Base-by-base conservation (phyloP, 164 flowering plant genomes). In the Kingdonia uniflora region DNA sequence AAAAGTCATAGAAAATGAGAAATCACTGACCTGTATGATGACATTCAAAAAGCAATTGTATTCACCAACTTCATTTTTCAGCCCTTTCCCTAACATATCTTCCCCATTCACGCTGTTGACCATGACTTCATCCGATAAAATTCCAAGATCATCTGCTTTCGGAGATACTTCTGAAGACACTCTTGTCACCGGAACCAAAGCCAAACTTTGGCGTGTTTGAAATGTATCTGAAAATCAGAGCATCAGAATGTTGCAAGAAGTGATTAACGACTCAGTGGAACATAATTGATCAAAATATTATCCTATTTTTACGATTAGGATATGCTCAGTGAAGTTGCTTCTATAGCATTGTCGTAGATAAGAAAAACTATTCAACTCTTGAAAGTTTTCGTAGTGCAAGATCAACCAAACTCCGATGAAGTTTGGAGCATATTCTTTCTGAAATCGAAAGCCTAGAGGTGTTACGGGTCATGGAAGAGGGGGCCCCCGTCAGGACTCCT, bases 41-140 rank as follows among this genome's bases (percentile, higher is more conserved):
- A 94, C 99, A 76, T 94, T 94, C 60, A 94, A 67, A 74, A 94
- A 94, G 67, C 99, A 94, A 67, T 89, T 89, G 63, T 89, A 94
- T 76, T 94, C 99, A 25, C 99, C 99, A 65, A 83, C 78, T 81
- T 82, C 96, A 69, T 94, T 94, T 68, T 75, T 70, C 63, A 94
- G 71, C 35, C 95, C 99, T 7, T 78, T 71, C 42, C 96, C 97
- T 60, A 78, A 67, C 4, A 67, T 45, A 68, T 76, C 80, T 33
- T 41, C 37, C 52, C 45, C 74, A 49, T 55, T 61, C 48, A 22
- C 59, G 37, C 41, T 63, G 42, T 63, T 68, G 20, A 17, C 35
- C 12, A 17, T n/a, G 19, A 52, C 69, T 40, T 62, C 78, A 71
- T 52, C 59, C 37, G 56, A 33, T 11, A 54, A 56, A 76, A 52